Conservation (phyloP, 306 rosid genomes). For the Malus fusca region DNA sequence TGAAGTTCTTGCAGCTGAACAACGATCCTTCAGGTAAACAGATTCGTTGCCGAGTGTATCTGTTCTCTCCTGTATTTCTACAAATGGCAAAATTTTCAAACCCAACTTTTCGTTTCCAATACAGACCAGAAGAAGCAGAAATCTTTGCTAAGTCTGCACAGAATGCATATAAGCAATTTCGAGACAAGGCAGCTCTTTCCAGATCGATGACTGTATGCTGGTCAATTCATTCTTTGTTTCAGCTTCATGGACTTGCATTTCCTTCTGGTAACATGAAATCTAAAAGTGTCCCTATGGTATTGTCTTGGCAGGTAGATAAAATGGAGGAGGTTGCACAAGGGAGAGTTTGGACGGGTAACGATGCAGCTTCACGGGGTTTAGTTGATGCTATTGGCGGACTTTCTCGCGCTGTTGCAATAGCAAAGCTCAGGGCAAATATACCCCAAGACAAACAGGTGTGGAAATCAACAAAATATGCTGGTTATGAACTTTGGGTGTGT, state of each 20-base stretch:
- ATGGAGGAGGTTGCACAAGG: constrained; percentile 98
- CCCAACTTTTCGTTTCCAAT: neutral
- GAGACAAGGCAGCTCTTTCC: constrained; percentile 85
- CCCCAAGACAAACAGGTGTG: constrained; percentile 72
- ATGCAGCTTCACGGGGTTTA: constrained; percentile 72
- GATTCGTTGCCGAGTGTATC: neutral
- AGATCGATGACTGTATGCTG: constrained; percentile 75
- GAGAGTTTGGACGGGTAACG: constrained; percentile 86
- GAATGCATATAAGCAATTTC: constrained; percentile 68
- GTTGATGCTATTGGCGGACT: constrained; percentile 91
- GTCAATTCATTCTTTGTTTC: neutral
- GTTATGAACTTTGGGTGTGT: too few relatives aligned
- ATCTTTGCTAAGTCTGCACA: constrained; percentile 73
- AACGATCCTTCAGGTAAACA: constrained; percentile 75
- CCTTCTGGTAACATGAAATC: neutral
- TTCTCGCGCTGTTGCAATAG: constrained; percentile 86
- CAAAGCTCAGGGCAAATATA: constrained; percentile 83
- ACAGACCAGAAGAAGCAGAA: constrained; percentile 89
- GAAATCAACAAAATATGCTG: neutral
- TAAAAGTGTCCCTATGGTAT: neutral
- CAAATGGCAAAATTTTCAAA: neutral
- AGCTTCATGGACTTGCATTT: neutral
- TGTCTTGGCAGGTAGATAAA: constrained; percentile 57
- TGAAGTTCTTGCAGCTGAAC: constrained; percentile 85
- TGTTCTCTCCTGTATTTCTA: neutral